These are phyloP conservation scores for Sextonia rubra DNA, from an alignment of 164 flowering plant genomes.

Conservation along the genomic window DNA sequence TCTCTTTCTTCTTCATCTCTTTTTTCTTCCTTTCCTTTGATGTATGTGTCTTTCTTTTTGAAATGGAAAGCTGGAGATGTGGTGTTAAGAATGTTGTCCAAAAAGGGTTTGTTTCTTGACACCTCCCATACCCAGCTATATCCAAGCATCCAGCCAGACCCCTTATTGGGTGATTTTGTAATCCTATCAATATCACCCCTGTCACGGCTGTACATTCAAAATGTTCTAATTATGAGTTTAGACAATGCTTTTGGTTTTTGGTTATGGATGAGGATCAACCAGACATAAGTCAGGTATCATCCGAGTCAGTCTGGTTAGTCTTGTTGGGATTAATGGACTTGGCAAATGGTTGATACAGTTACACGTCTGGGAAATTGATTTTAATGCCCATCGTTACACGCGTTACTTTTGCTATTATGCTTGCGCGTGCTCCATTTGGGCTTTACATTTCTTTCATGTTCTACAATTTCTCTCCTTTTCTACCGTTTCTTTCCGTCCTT, in stretches of 20 bases:
- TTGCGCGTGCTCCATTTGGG: slow-evolving; percentile 12
- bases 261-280: no score
- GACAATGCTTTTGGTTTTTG: background rate
- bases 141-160: background rate
- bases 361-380: slow-evolving; percentile 7
- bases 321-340: no score
- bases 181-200: slow-evolving; percentile 6
- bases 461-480: no score
- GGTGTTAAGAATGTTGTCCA: slow-evolving; percentile 6
- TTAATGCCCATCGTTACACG: slow-evolving; percentile 8
- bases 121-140: slow-evolving; percentile 17
- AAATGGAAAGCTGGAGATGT: slow-evolving; percentile 10
- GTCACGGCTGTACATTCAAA: slow-evolving; percentile 10
- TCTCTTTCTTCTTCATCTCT: background rate
- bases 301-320: background rate
- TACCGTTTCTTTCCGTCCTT: no score
- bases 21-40: background rate
- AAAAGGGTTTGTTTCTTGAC: slow-evolving; percentile 8
- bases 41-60: background rate
- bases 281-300: slow-evolving; percentile 13
- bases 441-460: background rate
- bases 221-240: background rate
- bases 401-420: background rate
- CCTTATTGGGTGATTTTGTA: slow-evolving; percentile 10
- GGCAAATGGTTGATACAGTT: slow-evolving; percentile 10